Conservation (phyloP, 1,284 basidiomycete species). For the Pseudozyma thailandica region DNA sequence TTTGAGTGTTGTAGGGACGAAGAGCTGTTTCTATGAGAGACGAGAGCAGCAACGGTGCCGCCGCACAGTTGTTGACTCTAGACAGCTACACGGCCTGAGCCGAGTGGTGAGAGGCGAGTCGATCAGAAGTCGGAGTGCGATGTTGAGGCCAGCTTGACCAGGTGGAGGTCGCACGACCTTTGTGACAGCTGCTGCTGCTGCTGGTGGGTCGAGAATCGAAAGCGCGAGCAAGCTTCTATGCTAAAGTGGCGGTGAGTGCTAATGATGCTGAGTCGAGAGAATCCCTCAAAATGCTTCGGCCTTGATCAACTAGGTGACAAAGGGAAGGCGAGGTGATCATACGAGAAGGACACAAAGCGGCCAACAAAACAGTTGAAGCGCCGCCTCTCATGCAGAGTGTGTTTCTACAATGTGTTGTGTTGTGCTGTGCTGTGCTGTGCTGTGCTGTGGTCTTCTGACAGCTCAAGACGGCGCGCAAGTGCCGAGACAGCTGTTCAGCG, state of each 20-base stretch:
- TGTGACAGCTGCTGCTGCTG: neutral
- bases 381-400: neutral
- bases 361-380: neutral
- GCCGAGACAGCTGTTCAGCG: neutral
- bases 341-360: neutral
- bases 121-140: neutral
- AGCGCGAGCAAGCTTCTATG: neutral
- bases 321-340: slow-evolving; percentile 5
- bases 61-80: too few species aligned
- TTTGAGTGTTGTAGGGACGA: neutral
- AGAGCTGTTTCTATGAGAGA: too few species aligned
- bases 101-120: too few species aligned
- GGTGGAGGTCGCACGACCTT: slow-evolving; percentile 5
- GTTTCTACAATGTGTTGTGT: neutral
- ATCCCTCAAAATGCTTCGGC: neutral
- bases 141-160: neutral
- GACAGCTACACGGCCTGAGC: too few species aligned
- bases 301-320: neutral
- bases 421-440: slow-evolving; percentile 16
- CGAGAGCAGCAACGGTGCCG: too few species aligned
- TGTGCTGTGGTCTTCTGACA: slow-evolving; percentile 4
- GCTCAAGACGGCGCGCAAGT: slow-evolving; percentile 3
- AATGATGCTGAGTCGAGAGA: neutral
- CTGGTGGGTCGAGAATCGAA: neutral
- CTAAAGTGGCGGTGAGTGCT: neutral